These are phyloP conservation scores for Dryadomyces quercivorus DNA, from an alignment of 2,329 filamentous ascomycete species.

Conservation along the genomic window DNA sequence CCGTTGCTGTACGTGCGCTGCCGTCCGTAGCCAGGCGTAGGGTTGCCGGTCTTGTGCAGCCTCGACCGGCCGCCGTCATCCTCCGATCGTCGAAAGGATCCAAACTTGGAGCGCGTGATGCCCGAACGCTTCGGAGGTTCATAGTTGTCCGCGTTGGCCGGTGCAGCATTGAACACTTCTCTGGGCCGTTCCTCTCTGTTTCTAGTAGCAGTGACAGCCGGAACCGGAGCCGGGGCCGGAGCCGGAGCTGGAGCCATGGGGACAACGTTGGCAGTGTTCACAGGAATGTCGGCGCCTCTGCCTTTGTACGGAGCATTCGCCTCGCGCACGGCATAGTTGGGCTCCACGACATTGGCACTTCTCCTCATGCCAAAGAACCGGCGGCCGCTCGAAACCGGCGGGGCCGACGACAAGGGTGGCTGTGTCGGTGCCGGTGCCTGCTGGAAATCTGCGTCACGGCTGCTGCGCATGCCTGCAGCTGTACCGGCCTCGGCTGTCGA, in stretches of 20 bases:
- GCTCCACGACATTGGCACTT: slow-evolving; percentile 17
- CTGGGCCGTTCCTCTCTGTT: background rate
- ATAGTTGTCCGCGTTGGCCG: slow-evolving; percentile 9
- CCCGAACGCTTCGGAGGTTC: slow-evolving; percentile 11
- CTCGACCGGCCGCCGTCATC: slow-evolving; percentile 1
- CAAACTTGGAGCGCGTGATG: slow-evolving; percentile 11
- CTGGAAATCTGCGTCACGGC: background rate
- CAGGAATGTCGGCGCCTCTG: slow-evolving; percentile 3
- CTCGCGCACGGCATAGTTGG: slow-evolving; percentile 21
- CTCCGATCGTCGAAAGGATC: slow-evolving; percentile 12
- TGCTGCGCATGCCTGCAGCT: background rate
- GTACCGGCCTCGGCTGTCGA: slow-evolving; percentile 5
- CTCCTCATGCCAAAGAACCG: slow-evolving; percentile 19
- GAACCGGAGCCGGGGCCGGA: no score
- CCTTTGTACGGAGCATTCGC: slow-evolving; percentile 14
- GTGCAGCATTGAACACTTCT: background rate
- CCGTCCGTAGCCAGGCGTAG: background rate
- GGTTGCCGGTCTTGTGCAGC: background rate
- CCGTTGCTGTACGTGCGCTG: background rate
- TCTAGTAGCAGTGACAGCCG: background rate
- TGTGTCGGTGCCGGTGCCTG: slow-evolving; percentile 3
- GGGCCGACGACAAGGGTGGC: background rate
- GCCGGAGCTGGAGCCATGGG: background rate
- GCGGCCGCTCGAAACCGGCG: slow-evolving; percentile 10
- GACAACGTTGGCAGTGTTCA: slow-evolving; percentile 1